Conservation (phyloP, 768 basidiomycete genomes). For the Lactarius deliciosus region DNA sequence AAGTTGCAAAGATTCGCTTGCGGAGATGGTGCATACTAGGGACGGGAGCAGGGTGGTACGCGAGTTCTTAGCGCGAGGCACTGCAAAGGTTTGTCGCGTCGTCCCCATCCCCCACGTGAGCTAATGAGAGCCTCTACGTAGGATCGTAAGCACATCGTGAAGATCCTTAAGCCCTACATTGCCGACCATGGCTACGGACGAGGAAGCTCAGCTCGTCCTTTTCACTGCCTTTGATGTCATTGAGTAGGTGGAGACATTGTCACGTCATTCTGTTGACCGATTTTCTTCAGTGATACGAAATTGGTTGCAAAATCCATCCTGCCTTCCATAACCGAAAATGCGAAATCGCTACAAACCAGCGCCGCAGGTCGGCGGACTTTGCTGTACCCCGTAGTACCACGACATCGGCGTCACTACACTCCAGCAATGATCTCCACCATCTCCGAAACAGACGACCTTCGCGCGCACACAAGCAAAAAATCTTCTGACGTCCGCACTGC, state of each 20-base stretch:
- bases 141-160: conserved; percentile 91
- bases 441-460: conserved; percentile 68
- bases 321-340: conserved; percentile 59
- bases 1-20: conserved; percentile 80
- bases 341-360: conserved; percentile 55
- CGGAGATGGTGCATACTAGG: conserved; percentile 93
- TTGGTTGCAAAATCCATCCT: conserved; percentile 79
- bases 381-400: conserved; percentile 79
- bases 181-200: conserved; percentile 86
- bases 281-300: conserved; percentile 75
- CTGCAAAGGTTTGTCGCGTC: conserved; percentile 64
- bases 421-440: conserved; percentile 72
- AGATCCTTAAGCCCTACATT: conserved; percentile 85
- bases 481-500: conserved; percentile 55
- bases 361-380: conserved; percentile 80
- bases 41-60: conserved; percentile 86
- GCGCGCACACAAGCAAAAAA: conserved; percentile 84
- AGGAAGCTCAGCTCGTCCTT: conserved; percentile 86
- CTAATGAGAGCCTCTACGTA: conserved; percentile 31
- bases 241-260: conserved; percentile 56
- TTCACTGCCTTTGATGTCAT: conserved; percentile 89
- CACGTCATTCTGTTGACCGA: not conserved
- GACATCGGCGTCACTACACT: conserved; percentile 83
- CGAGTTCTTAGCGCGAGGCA: conserved; percentile 79
- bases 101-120: not conserved